These are phyloP conservation scores for carrot (Daucus carota) DNA, from an alignment of 129 eudicot genomes.

Conservation along the genomic window DH1_v3.0 NC_030382.2:36969001-36969500, in stretches of 20 bases:
- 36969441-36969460: background rate
- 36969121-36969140: background rate
- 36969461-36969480: too few species aligned
- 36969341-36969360: background rate
- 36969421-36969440: background rate
- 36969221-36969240: background rate
- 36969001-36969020: background rate
- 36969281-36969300: background rate
- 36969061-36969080: background rate
- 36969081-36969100: background rate
- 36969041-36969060: background rate
- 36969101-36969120: background rate
- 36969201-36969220: background rate
- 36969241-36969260: background rate
- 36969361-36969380: background rate
- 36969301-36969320: background rate
- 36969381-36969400: background rate
- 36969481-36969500: too few species aligned
- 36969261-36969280: too few species aligned
- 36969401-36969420: background rate
- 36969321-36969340: too few species aligned
- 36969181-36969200: background rate
- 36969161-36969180: background rate
- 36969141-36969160: background rate
- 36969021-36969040: background rate